These are phyloP conservation scores for Suillus hirtellus DNA, from an alignment of 768 basidiomycete genomes.

Conservation along the genomic window DNA sequence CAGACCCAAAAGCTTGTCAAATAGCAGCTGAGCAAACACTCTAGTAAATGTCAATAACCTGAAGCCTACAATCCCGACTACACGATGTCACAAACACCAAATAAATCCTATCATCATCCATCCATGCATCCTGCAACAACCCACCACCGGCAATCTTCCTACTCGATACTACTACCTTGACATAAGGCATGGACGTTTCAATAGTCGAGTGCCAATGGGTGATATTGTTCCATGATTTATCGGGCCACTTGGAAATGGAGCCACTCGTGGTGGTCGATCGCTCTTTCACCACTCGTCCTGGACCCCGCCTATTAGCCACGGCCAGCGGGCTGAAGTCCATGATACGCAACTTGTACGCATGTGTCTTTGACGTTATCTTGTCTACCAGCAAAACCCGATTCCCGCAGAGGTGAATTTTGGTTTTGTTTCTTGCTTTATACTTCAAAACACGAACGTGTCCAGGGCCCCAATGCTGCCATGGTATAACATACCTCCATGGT, in stretches of 20 bases:
- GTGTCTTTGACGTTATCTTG: not conserved
- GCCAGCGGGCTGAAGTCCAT: not conserved
- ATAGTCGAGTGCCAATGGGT: not conserved
- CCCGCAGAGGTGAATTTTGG: not conserved
- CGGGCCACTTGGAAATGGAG: not conserved
- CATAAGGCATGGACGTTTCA: not conserved
- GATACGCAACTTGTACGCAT: not conserved
- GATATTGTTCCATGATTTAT: not conserved
- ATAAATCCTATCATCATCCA: not conserved
- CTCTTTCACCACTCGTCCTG: not conserved
- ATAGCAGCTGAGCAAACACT: no score
- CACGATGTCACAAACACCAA: not conserved
- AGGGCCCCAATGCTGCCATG: not conserved
- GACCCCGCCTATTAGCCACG: not conserved
- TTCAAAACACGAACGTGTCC: no score
- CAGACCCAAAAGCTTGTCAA: no score
- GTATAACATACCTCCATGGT: not conserved
- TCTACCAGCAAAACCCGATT: not conserved
- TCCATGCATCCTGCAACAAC: not conserved
- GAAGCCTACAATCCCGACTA: no score
- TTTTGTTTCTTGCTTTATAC: no score
- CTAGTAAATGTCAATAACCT: not conserved
- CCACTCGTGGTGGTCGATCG: not conserved
- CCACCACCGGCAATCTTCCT: not conserved
- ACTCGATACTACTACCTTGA: not conserved